Evolutionary conservation across 2,329 filamentous ascomycete genomes (phyloP), one percentile per base, ranked within the genome.

Genomic region (Aspergillus persii): DNA sequence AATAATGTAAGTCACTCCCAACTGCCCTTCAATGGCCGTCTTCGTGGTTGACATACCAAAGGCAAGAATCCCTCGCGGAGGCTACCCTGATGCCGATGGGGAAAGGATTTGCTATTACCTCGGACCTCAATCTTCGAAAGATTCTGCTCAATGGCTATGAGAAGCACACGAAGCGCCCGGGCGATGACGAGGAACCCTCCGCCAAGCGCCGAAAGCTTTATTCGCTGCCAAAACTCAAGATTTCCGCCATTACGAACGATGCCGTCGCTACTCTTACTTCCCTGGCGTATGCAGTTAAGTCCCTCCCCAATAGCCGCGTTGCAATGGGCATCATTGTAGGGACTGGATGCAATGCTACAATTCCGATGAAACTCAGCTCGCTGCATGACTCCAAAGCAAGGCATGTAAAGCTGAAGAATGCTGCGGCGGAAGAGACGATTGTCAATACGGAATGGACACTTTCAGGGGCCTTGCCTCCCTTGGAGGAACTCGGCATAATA

Each of bases 361-460:
- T 94, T 46, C 87, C 89, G 0, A 83, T 95, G 72, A 84, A 82
- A 65, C 76, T 89, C 53, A 81, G 76, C 50, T 83, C 81, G 58
- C 78, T 95, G 18, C 85, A 89, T 61, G 78, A 83, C 8, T 83
- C 80, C 57, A 94, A 94, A 71, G 66, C 86, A 77, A 53, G 75
- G 68, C 62, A 80, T 6, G 75, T 85, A 39, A 80, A 80, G 15
- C 81, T 76, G 12, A 76, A 76, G 62, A 73, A 76, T 58, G 72
- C 79, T 1, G 76, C 80, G 11, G 81, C 89, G 6, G 78, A 84
- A n/a, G 87, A 85, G 64, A 87, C 92, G 12, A 85, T 91, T 4
- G 86, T 94, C 63, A 94, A 94, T 70, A 94, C 91, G 0, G 91
- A 95, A 75, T 93, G 89, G 88, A 90, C 88, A 54, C 92, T 95